phyloP scores from a whole-genome alignment of 306 rosid species.

The Potentilla sterilis region DNA sequence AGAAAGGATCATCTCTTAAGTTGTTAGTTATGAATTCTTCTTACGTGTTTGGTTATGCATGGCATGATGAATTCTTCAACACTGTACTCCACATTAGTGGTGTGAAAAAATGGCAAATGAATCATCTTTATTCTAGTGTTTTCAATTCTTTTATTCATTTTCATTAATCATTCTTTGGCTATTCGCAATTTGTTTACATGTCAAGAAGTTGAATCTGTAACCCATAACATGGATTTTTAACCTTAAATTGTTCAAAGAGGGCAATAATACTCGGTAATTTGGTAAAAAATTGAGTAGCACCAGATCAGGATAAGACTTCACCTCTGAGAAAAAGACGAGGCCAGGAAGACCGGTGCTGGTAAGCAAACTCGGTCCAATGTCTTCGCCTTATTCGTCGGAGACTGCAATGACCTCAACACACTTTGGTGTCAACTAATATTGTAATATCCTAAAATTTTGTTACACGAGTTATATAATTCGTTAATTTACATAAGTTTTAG shows the following conservation, averaged over 20 bases:
- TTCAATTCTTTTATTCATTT: too few species aligned
- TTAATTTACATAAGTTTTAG: too few species aligned
- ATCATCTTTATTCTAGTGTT: too few species aligned
- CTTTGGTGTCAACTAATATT: neutral
- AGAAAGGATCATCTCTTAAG: neutral
- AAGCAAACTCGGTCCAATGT: neutral
- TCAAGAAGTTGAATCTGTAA: too few species aligned
- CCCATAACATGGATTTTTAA: too few species aligned
- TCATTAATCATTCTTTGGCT: too few species aligned
- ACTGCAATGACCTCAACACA: neutral
- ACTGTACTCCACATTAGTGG: neutral
- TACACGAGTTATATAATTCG: too few species aligned
- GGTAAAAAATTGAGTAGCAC: neutral
- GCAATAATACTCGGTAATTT: neutral
- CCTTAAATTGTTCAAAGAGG: neutral
- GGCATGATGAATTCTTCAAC: conserved; percentile 7
- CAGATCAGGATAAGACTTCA: neutral
- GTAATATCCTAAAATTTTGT: neutral
- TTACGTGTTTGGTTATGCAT: conserved; percentile 19
- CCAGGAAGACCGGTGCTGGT: neutral
- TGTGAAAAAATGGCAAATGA: neutral
- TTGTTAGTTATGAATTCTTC: neutral
- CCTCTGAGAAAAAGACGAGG: neutral
- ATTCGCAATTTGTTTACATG: too few species aligned
- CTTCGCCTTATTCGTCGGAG: neutral